A percentile compares a stretch with the other conserved stretches of the same genome.
phyloP scores from a whole-genome alignment of 2,329 filamentous ascomycete genomes.

The Escovopsis weberi region DNA sequence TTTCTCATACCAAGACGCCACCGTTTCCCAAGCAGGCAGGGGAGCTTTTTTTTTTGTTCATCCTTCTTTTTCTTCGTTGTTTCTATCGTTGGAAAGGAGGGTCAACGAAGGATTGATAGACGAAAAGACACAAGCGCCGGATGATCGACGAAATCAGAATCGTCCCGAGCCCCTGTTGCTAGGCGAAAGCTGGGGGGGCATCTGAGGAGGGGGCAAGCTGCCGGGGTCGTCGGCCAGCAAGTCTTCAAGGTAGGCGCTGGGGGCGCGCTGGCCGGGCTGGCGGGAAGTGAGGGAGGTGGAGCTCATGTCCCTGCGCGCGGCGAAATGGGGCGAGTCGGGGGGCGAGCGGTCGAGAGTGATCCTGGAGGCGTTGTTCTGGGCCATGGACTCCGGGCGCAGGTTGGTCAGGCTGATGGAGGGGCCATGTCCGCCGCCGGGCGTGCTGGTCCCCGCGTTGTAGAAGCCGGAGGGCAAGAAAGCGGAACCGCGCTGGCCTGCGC shows the following conservation, averaged over 20 bases:
- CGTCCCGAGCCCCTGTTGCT: not conserved
- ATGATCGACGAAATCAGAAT: not conserved
- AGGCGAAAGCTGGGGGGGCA: conserved; percentile 13
- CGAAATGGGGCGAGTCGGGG: conserved; percentile 48
- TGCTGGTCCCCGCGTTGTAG: conserved; percentile 57
- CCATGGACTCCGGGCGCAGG: conserved; percentile 43
- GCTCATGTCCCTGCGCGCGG: conserved; percentile 37
- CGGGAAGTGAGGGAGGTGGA: conserved; percentile 38
- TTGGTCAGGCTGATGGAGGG: conserved; percentile 47
- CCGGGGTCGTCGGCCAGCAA: conserved; percentile 62
- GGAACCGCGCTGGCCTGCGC: conserved; percentile 50
- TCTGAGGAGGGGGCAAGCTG: conserved; percentile 30
- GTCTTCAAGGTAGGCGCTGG: conserved; percentile 83
- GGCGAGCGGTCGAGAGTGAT: conserved; percentile 37
- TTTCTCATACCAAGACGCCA: too few species aligned
- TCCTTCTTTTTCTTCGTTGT: not conserved
- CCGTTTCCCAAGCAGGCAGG: not conserved
- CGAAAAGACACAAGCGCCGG: not conserved
- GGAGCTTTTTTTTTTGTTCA: not conserved
- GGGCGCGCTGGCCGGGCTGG: conserved; percentile 56
- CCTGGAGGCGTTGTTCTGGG: conserved; percentile 27
- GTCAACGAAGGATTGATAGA: not conserved
- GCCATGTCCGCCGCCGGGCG: conserved; percentile 29
- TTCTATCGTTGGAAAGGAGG: not conserved
- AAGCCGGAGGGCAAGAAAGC: conserved; percentile 83